phyloP scores from a whole-genome alignment of 1,284 basidiomycete genomes.

The Apiotrichum siamense region DNA sequence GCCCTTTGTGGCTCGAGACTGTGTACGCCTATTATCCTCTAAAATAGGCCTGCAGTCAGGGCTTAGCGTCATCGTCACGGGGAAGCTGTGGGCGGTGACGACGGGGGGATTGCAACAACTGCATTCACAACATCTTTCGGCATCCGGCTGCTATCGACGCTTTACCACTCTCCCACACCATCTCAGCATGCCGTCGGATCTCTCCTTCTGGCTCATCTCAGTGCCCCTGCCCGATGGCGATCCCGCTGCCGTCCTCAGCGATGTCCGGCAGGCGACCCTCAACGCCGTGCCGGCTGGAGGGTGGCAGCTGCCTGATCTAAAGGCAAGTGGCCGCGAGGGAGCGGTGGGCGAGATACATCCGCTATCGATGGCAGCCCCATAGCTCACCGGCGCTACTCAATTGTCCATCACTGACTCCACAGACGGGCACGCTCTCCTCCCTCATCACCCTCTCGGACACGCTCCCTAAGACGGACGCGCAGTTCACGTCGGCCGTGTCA shows the following conservation, averaged over 20 bases:
- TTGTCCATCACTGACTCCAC: neutral
- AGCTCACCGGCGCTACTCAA: neutral
- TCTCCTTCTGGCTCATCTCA: conserved; percentile 54
- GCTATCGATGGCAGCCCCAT: too few species aligned
- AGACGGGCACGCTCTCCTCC: conserved; percentile 92
- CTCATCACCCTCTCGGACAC: conserved; percentile 87
- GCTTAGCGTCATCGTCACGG: too few species aligned
- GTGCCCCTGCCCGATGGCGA: conserved; percentile 51
- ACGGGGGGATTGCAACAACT: neutral
- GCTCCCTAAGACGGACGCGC: conserved; percentile 83
- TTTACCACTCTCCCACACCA: neutral
- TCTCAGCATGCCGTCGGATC: conserved; percentile 50
- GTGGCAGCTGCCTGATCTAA: conserved; percentile 47
- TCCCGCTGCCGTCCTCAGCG: conserved; percentile 49
- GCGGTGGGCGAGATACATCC: neutral
- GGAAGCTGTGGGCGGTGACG: neutral
- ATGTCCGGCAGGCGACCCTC: conserved; percentile 45
- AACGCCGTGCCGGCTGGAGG: conserved; percentile 38
- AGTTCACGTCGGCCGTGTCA: conserved; percentile 78
- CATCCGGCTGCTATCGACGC: too few species aligned
- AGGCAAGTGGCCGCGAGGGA: conserved; percentile 29
- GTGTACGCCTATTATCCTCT: too few species aligned
- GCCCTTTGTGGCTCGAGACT: too few species aligned
- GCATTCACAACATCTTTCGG: too few species aligned
- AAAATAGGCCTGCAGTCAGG: too few species aligned